Percentiles rank a stretch among this genome's conserved stretches.
Conservation (phyloP, 2,329 filamentous ascomycete species). For the Chrysosphaeria jannelii region DNA sequence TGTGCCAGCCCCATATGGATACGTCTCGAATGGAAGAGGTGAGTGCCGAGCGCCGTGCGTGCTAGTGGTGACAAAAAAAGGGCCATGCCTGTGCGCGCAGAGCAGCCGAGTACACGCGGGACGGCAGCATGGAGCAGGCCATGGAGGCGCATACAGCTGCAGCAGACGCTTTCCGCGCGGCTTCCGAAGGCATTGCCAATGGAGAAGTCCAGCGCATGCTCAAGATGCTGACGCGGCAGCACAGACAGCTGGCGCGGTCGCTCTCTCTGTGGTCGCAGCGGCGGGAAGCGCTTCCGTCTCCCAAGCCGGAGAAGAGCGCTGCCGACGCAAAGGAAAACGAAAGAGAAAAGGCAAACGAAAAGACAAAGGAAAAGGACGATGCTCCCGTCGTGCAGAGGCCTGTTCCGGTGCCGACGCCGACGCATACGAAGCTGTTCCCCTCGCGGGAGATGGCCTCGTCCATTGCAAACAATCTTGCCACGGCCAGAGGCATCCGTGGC, state of each 20-base stretch:
- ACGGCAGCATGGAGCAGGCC: slow-evolving; percentile 47
- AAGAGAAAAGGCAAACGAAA: no score
- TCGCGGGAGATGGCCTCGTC: slow-evolving; percentile 47
- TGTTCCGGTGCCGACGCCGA: neutral
- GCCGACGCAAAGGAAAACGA: no score
- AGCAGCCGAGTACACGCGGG: slow-evolving; percentile 46
- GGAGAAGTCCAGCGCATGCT: slow-evolving; percentile 57
- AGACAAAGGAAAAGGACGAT: no score
- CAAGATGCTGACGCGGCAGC: slow-evolving; percentile 61
- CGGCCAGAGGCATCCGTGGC: slow-evolving; percentile 44
- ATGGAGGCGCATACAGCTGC: slow-evolving; percentile 70
- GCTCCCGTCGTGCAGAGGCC: no score
- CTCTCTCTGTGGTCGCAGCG: neutral
- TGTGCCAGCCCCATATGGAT: no score
- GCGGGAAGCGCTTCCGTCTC: neutral
- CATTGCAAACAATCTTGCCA: slow-evolving; percentile 67
- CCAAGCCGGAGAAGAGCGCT: neutral
- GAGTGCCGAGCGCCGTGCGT: no score
- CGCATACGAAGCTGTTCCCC: slow-evolving; percentile 12
- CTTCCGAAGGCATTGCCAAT: slow-evolving; percentile 37
- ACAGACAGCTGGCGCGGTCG: slow-evolving; percentile 11
- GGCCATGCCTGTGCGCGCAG: slow-evolving; percentile 75
- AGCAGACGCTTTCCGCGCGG: slow-evolving; percentile 64
- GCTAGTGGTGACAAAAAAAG: no score
- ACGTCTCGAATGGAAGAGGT: no score